Evolutionary conservation across 2,329 filamentous ascomycete species (phyloP), one percentile per base, ranked within the genome.

Genomic region (Fusarium palustre): DNA sequence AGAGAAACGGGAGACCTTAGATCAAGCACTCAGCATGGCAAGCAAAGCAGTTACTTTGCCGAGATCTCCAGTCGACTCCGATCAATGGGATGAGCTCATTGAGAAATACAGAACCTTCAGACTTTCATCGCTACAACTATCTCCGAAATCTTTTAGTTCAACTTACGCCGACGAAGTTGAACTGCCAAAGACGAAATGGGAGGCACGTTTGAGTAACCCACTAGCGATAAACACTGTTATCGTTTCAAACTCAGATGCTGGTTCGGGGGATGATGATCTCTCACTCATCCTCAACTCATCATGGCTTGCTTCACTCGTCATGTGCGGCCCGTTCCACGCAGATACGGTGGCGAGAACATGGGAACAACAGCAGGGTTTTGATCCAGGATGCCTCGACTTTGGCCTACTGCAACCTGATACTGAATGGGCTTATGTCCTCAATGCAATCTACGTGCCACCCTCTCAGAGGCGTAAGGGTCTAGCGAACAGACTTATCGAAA

Each of bases 111-210:
- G 49, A 18, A 16, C 46, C 2, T 72, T 71, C 13, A 64, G 69
- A 1, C 28, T 72, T 0, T 49, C 49, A 2, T 59, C 69, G 3
- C 31, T 72, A 0, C 15, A 68, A 7, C 24, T 49, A 2, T 72
- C 69, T 1, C 66, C 69, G 0, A 46, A 72, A 12, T 36, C 59
- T 1, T 72, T 72, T 20, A 22, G 59, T 6, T 72, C 69, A 20
- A 63, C 42, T 5, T 62, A 65, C 6, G 42, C 59, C 7, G 36
- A 30, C 1, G 69, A 72, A 43, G 30, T 31, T 0, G 12, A 46
- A 0, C 60, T 68, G 8, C 33, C 69, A 0, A 38, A 15, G 1
- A 31, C 65, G 0, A 38, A 0, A 6, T 72, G 69, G 69, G 45
- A 38, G 13, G 50, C 55, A 0, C 56, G 66, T 11, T 4, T 72